A percentile compares a stretch with the other conserved stretches of the same genome.
These are phyloP conservation scores for Russula abietina DNA, from an alignment of 768 basidiomycete species.

Conservation along the genomic window DNA sequence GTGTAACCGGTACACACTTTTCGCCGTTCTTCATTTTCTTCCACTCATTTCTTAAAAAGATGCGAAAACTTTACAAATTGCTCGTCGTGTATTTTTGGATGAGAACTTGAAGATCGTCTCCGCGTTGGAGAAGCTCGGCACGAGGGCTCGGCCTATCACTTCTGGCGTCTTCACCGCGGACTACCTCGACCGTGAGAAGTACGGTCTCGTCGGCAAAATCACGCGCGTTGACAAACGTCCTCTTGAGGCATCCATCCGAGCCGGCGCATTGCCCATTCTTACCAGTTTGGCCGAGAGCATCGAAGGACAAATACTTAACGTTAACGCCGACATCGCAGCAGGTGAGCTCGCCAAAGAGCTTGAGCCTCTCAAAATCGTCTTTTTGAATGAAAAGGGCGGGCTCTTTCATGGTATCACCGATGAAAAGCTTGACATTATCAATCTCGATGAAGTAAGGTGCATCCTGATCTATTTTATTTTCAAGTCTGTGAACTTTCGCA, in stretches of 20 bases:
- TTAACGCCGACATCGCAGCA: conserved; percentile 97
- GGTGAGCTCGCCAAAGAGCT: conserved; percentile 97
- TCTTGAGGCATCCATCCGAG: conserved; percentile 92
- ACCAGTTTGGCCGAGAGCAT: conserved; percentile 91
- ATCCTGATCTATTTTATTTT: conserved; percentile 3
- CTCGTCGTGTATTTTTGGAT: conserved; percentile 93
- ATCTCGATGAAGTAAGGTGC: conserved; percentile 79
- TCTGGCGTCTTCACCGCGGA: conserved; percentile 97
- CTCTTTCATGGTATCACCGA: conserved; percentile 96
- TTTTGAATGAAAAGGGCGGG: conserved; percentile 97
- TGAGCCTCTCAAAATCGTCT: conserved; percentile 98
- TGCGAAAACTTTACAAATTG: conserved; percentile 88
- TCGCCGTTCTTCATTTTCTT: neutral
- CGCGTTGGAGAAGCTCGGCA: conserved; percentile 90
- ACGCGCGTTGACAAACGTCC: conserved; percentile 93
- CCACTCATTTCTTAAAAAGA: conserved; percentile 42
- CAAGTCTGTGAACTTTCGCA: conserved; percentile 29
- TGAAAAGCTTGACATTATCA: conserved; percentile 93
- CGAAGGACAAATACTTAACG: conserved; percentile 98
- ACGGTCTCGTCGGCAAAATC: conserved; percentile 93
- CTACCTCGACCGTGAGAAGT: conserved; percentile 91
- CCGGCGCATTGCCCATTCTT: conserved; percentile 92
- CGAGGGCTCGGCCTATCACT: conserved; percentile 95
- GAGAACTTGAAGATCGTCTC: conserved; percentile 94
- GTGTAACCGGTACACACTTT: conserved; percentile 72